phyloP scores from a whole-genome alignment of 768 basidiomycete genomes.

The Termitomyces sp. region DNA sequence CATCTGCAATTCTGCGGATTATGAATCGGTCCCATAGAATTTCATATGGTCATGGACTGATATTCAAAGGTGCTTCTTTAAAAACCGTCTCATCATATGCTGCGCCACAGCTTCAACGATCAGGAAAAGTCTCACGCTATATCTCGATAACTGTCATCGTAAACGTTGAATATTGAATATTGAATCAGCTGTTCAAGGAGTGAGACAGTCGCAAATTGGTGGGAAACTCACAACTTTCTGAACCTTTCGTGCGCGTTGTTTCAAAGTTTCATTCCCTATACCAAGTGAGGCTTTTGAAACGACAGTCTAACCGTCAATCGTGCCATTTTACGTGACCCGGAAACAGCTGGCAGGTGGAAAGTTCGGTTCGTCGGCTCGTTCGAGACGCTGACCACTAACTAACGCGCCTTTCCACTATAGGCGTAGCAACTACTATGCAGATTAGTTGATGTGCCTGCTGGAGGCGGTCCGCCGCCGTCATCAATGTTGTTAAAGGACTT shows the following conservation, averaged over 20 bases:
- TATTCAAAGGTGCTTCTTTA: too few species aligned
- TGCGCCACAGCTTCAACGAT: background rate
- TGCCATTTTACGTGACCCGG: background rate
- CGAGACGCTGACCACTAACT: too few species aligned
- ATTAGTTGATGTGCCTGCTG: background rate
- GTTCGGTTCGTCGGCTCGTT: background rate
- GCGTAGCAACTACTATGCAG: background rate
- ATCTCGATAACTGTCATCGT: background rate
- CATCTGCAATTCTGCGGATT: background rate
- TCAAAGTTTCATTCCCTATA: background rate
- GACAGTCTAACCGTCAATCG: background rate
- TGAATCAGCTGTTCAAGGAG: background rate
- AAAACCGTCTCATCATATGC: background rate
- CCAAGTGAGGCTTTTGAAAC: background rate
- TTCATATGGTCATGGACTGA: background rate
- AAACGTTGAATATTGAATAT: background rate
- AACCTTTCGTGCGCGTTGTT: background rate
- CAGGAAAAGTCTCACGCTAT: background rate
- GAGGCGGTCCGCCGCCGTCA: background rate
- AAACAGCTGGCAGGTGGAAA: background rate
- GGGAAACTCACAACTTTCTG: background rate
- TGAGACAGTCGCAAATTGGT: background rate
- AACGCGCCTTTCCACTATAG: background rate
- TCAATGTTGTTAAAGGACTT: background rate
- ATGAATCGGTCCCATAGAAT: background rate